These are phyloP conservation scores for Geranium brycei DNA, from an alignment of 345 rosid genomes.

Conservation along the genomic window DNA sequence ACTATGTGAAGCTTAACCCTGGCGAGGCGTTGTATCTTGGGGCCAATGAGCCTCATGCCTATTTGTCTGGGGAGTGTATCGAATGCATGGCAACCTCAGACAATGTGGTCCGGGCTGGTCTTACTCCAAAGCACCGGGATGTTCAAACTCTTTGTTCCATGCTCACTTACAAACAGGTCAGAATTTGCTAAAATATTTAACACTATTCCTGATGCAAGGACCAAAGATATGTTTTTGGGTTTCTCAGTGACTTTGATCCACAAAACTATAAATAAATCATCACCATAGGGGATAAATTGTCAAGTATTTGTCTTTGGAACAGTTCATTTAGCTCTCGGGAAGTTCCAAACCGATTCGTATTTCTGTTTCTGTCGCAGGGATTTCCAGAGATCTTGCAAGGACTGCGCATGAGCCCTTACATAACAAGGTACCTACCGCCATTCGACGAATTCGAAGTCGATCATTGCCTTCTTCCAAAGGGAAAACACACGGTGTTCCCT, in stretches of 20 bases:
- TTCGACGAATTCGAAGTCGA: constrained; percentile 92
- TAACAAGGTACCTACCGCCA: constrained; percentile 79
- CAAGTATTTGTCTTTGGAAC: too few species aligned
- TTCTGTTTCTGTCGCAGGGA: constrained; percentile 38
- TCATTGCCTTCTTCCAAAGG: constrained; percentile 53
- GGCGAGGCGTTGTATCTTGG: constrained; percentile 95
- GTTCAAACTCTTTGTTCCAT: constrained; percentile 82
- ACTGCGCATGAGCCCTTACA: constrained; percentile 41
- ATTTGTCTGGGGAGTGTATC: constrained; percentile 76
- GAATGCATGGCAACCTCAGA: constrained; percentile 99
- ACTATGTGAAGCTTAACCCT: constrained; percentile 81
- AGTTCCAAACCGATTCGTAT: not conserved
- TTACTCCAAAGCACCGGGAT: constrained; percentile 85
- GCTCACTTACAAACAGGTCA: constrained; percentile 90
- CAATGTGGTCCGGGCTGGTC: constrained; percentile 97
- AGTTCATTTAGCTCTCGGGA: not conserved
- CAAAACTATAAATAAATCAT: too few species aligned
- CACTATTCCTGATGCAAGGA: too few species aligned
- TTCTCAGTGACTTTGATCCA: too few species aligned
- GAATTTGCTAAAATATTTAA: not conserved
- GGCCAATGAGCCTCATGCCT: constrained; percentile 95
- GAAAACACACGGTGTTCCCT: constrained; percentile 51
- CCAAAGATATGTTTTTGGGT: too few species aligned
- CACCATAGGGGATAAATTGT: too few species aligned
- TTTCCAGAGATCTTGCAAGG: constrained; percentile 78